These are phyloP conservation scores for Trichomonas tenax DNA, from an alignment of 208 protist species.

Conservation along the genomic window DNA sequence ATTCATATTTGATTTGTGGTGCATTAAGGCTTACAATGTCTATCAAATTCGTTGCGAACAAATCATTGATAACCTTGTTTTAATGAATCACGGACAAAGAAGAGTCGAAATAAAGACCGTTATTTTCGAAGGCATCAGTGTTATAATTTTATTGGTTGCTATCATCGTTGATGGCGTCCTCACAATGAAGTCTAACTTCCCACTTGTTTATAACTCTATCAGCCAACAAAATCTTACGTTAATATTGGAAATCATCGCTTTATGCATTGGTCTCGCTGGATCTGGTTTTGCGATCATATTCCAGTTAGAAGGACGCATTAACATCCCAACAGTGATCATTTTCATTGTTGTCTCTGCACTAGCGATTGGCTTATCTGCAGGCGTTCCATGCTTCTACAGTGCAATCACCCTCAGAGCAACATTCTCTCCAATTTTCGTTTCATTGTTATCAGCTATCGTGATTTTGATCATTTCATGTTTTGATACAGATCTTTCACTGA, in stretches of 20 bases:
- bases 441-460: background rate
- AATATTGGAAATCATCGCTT: background rate
- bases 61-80: background rate
- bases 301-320: background rate
- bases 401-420: background rate
- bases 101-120: background rate
- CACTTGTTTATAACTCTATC: background rate
- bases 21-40: background rate
- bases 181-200: background rate
- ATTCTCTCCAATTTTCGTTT: background rate
- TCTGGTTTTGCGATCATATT: background rate
- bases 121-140: background rate
- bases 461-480: background rate
- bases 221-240: background rate
- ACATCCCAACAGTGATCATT: background rate
- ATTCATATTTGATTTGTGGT: background rate
- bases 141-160: background rate
- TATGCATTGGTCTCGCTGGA: background rate
- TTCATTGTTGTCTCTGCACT: background rate
- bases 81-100: background rate
- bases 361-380: background rate
- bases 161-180: background rate
- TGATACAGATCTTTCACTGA: background rate
- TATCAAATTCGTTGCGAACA: background rate
- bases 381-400: background rate